Conservation (phyloP, 2,329 filamentous ascomycete genomes). For the Arachnopeziza araneosa region DNA sequence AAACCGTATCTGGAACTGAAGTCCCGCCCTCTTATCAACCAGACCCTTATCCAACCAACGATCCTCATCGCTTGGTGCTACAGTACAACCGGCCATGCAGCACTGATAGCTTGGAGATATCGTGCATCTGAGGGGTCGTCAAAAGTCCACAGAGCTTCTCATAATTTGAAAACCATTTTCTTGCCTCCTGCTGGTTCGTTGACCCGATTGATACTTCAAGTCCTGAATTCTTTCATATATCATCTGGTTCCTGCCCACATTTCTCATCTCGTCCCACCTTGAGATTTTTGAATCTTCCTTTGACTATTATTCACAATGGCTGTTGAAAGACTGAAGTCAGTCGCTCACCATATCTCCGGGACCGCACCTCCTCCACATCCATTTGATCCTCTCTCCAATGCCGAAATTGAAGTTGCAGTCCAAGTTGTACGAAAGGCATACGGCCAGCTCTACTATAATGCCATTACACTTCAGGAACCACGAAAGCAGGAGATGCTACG, state of each 20-base stretch:
- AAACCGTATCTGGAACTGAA: conserved; percentile 16
- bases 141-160: conserved; percentile 11
- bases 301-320: conserved; percentile 41
- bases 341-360: conserved; percentile 56
- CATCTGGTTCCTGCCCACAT: conserved; percentile 6
- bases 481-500: conserved; percentile 77
- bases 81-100: conserved; percentile 1
- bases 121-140: conserved; percentile 9
- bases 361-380: conserved; percentile 57
- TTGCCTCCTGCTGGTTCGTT: conserved; percentile 17
- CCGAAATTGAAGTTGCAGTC: conserved; percentile 70
- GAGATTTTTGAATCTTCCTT: conserved; percentile 1
- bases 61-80: conserved; percentile 12
- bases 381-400: conserved; percentile 67
- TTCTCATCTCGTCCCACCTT: conserved; percentile 3
- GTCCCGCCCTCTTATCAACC: conserved; percentile 17
- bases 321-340: conserved; percentile 57
- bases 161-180: conserved; percentile 15
- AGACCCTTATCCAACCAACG: conserved; percentile 16
- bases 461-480: conserved; percentile 78
- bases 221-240: conserved; percentile 17
- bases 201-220: conserved; percentile 27
- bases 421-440: conserved; percentile 64
- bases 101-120: conserved; percentile 12
- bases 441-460: conserved; percentile 74